These are phyloP conservation scores for Cronartium quercuum DNA, from an alignment of 1,284 basidiomycete genomes.

Conservation along the genomic window DNA sequence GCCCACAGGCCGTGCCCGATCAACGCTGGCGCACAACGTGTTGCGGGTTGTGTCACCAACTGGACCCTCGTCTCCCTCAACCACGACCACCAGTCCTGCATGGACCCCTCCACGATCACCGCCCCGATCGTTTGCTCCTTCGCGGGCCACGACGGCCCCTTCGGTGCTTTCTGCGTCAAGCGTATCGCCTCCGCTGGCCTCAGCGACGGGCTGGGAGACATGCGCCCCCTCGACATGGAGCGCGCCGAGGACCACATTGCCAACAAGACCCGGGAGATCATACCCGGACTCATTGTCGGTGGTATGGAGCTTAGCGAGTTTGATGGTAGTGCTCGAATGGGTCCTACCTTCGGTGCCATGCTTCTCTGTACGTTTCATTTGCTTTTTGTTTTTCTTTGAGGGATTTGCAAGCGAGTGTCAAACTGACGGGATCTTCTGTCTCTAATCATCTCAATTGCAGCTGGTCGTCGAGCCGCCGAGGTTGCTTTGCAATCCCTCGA, in stretches of 20 bases:
- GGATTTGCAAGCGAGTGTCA: too few relatives aligned
- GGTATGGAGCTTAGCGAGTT: slow-evolving; percentile 80
- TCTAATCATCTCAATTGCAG: background rate
- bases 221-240: slow-evolving; percentile 64
- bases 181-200: slow-evolving; percentile 69
- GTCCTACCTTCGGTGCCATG: slow-evolving; percentile 55
- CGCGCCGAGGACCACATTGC: slow-evolving; percentile 60
- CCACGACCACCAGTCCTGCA: slow-evolving; percentile 65
- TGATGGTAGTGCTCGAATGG: slow-evolving; percentile 73
- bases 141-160: slow-evolving; percentile 60
- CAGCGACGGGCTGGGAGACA: slow-evolving; percentile 70
- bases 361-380: slow-evolving; percentile 30
- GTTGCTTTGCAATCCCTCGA: slow-evolving; percentile 25
- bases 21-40: slow-evolving; percentile 58
- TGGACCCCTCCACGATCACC: slow-evolving; percentile 79
- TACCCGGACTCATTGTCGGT: slow-evolving; percentile 59
- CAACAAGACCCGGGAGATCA: slow-evolving; percentile 66
- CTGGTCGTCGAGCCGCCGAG: slow-evolving; percentile 32
- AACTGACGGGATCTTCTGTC: too few relatives aligned
- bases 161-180: slow-evolving; percentile 79
- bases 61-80: slow-evolving; percentile 76
- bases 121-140: slow-evolving; percentile 60
- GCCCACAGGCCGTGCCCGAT: slow-evolving; percentile 55
- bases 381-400: too few relatives aligned
- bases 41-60: slow-evolving; percentile 78